phyloP scores from a whole-genome alignment of 192 early-diverging fungal genomes.

The Lobosporangium transversale region DNA sequence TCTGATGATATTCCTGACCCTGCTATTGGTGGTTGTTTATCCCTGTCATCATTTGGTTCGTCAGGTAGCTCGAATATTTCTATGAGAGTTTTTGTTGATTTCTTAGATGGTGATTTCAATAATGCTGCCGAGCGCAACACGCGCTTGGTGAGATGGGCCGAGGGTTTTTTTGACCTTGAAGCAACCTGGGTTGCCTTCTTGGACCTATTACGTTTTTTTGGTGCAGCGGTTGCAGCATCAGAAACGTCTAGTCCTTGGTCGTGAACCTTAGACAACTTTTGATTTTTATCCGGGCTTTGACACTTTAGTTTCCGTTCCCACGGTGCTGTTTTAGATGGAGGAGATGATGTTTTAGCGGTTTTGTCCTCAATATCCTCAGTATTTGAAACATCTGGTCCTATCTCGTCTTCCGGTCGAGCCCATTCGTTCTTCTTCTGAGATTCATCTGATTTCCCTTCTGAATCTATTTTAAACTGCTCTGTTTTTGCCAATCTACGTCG shows the following conservation, averaged over 20 bases:
- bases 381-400: neutral
- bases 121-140: neutral
- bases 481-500: constrained; percentile 9
- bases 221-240: neutral
- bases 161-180: neutral
- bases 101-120: constrained; percentile 6
- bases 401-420: neutral
- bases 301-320: neutral
- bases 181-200: neutral
- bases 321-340: neutral
- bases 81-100: constrained; percentile 8
- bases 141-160: neutral
- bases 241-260: neutral
- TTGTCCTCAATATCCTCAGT: neutral
- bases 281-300: no score
- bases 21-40: no score
- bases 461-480: neutral
- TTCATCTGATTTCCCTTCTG: neutral
- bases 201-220: neutral
- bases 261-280: neutral
- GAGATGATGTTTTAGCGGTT: neutral
- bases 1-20: no score
- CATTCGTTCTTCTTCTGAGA: neutral
- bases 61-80: constrained; percentile 27
- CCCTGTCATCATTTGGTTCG: no score